Conservation (phyloP, 192 early-diverging fungal species). For the Phycomyces nitens region DNA sequence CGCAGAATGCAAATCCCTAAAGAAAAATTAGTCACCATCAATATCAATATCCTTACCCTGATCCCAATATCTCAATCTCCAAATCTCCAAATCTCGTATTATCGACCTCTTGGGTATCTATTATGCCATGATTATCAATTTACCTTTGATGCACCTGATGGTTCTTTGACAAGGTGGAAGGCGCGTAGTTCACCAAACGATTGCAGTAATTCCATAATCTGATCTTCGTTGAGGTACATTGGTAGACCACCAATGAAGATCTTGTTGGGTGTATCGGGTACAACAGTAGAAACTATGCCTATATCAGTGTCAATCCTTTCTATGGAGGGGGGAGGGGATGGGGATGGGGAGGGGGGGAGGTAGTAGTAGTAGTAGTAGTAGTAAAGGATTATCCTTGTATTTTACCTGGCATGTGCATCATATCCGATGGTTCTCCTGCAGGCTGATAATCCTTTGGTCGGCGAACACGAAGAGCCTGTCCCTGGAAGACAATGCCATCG, state of each 20-base stretch:
- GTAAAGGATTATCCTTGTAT: too few species aligned
- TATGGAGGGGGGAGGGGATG: too few species aligned
- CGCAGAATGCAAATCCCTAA: constrained; percentile 92
- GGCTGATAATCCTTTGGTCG: constrained; percentile 91
- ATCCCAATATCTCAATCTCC: too few species aligned
- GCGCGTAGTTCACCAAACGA: constrained; percentile 91
- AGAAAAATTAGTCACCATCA: not conserved
- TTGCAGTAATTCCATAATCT: constrained; percentile 89
- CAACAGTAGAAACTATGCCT: constrained; percentile 82
- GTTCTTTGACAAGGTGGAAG: constrained; percentile 93
- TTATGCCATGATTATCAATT: too few species aligned
- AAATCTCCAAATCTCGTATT: too few species aligned
- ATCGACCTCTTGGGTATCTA: too few species aligned
- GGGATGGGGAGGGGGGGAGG: too few species aligned
- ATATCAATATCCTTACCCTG: not conserved
- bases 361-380: too few species aligned
- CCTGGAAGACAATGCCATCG: constrained; percentile 86
- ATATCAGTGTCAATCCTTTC: not conserved
- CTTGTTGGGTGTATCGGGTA: constrained; percentile 89
- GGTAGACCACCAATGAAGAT: constrained; percentile 94
- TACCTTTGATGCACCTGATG: constrained; percentile 11
- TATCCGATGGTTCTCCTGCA: constrained; percentile 29
- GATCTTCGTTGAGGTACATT: constrained; percentile 82
- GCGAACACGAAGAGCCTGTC: constrained; percentile 82
- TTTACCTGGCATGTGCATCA: constrained; percentile 4